These are phyloP conservation scores for Podaxis pistillaris DNA, from an alignment of 768 basidiomycete species.

Conservation along the genomic window DNA sequence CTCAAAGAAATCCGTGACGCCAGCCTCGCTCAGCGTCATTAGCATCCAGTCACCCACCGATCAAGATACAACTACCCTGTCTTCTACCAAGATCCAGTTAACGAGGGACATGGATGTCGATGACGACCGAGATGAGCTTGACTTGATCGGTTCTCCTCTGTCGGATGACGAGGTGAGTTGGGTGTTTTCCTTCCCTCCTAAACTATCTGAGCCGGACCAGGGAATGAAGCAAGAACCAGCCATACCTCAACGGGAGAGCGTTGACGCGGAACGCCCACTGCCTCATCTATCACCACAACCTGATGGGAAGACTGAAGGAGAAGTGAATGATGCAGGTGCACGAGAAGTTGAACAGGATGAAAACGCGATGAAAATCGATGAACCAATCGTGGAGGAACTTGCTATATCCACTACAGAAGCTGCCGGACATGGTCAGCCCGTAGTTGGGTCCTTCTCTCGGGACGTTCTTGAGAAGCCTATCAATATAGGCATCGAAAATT, in stretches of 20 bases:
- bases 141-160: slow-evolving; percentile 32
- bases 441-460: background rate
- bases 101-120: slow-evolving; percentile 20
- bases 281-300: background rate
- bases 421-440: background rate
- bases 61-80: background rate
- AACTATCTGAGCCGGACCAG: background rate
- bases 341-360: slow-evolving; percentile 12
- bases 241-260: background rate
- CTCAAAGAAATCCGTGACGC: background rate
- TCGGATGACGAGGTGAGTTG: slow-evolving; percentile 15
- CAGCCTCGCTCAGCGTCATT: background rate
- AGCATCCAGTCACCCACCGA: background rate
- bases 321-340: background rate
- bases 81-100: slow-evolving; percentile 5
- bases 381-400: background rate
- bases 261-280: background rate
- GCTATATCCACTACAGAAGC: background rate
- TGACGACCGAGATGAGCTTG: slow-evolving; percentile 39
- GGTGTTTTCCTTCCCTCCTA: background rate
- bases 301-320: background rate
- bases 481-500: background rate
- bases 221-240: background rate
- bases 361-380: slow-evolving; percentile 17
- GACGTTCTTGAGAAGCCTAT: background rate